A percentile compares a stretch with the other conserved stretches of the same genome.
These are phyloP conservation scores for Ettlia oleoabundans DNA, from an alignment of 139 green algal genomes.

Conservation along the genomic window DNA sequence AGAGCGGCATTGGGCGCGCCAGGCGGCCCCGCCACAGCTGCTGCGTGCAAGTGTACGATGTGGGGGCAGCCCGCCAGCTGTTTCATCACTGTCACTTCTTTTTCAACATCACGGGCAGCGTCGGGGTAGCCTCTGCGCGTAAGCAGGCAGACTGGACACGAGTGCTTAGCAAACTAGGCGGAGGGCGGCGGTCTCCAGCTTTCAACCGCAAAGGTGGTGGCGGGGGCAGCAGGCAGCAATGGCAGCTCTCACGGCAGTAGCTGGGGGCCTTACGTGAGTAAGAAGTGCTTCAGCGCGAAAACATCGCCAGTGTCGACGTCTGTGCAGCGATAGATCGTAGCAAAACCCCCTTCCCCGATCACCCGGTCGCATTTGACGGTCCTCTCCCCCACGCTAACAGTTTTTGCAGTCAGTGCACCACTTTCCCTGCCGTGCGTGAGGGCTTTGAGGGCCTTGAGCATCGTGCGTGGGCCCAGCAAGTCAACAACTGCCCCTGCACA, in stretches of 20 bases:
- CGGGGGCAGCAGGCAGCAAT: not conserved
- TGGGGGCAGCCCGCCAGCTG: conserved; percentile 48
- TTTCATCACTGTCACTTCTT: conserved; percentile 53
- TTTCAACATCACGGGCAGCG: conserved; percentile 50
- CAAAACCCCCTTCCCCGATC: conserved; percentile 58
- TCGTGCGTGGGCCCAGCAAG: no score
- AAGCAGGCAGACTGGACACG: not conserved
- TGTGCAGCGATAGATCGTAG: conserved; percentile 71
- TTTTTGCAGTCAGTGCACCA: not conserved
- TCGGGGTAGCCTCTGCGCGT: conserved; percentile 56
- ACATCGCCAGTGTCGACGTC: conserved; percentile 44
- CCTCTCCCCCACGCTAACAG: not conserved
- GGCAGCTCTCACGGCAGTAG: not conserved
- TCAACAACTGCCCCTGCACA: no score
- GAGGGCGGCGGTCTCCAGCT: no score
- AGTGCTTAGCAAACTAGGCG: no score
- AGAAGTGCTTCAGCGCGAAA: conserved; percentile 85
- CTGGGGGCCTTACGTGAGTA: conserved; percentile 40
- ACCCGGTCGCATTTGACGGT: no score
- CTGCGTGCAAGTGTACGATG: conserved; percentile 70
- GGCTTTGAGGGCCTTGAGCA: conserved; percentile 6
- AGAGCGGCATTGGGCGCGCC: conserved; percentile 71
- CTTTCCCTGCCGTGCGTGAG: not conserved
- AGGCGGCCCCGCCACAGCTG: conserved; percentile 61
- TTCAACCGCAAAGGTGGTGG: not conserved